Base-by-base conservation (phyloP, 2,329 filamentous ascomycete species). In the Phaeosphaeriaceae sp. region DNA sequence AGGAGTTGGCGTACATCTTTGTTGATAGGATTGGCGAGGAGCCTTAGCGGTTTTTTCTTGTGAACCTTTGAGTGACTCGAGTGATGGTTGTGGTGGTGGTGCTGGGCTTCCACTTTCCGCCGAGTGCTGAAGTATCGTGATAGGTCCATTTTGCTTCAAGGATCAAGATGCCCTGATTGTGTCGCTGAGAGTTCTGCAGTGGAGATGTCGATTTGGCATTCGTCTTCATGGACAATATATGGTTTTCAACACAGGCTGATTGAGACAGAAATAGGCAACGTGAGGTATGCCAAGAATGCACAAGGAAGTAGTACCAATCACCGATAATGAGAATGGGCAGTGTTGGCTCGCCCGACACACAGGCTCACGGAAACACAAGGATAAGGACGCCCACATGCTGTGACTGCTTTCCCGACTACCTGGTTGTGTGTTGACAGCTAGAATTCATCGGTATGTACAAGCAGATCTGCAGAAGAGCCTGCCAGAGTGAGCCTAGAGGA, bases 21-120 rank as follows among this genome's bases (percentile, higher is more conserved):
- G 45, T 69, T 70, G 49, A 70, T 62, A 1, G 67, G 66, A 10
- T 58, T 63, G 13, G 64, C 64, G 9, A 70, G 27, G 7, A 69
- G 51, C 13, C 62, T 58, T 10, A 70, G 61, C 42, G 54, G 61
- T n/a, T 49, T 59, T n/a, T 59, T 52, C 1, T 17, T 13, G 36
- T 20, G 21, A 21, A 45, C 3, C 7, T 40, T 52, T 40, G 2
- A 42, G 6, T 42, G 36, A 40, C 36, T 40, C 36, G 36, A 40
- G 7, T 40, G 36, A 6, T 40, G 36, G 36, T 40, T 27, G 15
- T 53, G 51, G 36, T 40, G 44, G 15, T 53, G 51, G 15, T 53
- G 51, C 19, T 51, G 40, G 9, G 42, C 19, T 15, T 53, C 47
- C 27, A 49, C 53, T 36, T 62, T 66, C 49, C 53, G 57, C n/a